A percentile compares a stretch with the other conserved stretches of the same genome.
phyloP scores from a whole-genome alignment of 1,139 yeast genomes.

The Eremothecium cymbalariae region DNA sequence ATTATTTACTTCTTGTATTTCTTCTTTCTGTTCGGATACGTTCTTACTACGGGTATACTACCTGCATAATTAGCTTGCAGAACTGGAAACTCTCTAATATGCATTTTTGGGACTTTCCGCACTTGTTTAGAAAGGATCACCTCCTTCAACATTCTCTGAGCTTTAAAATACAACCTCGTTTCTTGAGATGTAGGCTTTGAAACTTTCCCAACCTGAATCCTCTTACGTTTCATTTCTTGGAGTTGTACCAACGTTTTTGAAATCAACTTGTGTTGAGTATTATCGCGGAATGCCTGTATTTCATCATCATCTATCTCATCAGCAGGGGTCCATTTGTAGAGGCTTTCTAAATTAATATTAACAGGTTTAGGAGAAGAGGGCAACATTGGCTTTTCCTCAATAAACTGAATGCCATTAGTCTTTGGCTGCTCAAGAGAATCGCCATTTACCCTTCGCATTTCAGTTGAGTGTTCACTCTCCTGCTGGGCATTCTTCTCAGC shows the following conservation, averaged over 20 bases:
- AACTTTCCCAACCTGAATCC: constrained; percentile 39
- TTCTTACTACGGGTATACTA: constrained; percentile 58
- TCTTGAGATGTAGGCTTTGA: constrained; percentile 39
- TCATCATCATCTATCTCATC: constrained; percentile 47
- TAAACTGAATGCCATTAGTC: constrained; percentile 21
- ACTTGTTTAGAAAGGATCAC: constrained; percentile 32
- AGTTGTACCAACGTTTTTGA: constrained; percentile 49
- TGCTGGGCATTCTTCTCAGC: constrained; percentile 4
- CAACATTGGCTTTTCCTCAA: too few species aligned
- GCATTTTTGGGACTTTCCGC: constrained; percentile 23
- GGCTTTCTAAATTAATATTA: constrained; percentile 40
- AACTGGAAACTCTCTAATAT: constrained; percentile 46
- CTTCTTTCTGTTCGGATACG: constrained; percentile 30
- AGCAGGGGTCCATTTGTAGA: constrained; percentile 49
- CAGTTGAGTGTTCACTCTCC: constrained; percentile 7
- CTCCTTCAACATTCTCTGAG: constrained; percentile 43
- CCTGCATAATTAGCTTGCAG: constrained; percentile 71
- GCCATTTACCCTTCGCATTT: constrained; percentile 9
- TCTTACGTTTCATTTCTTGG: constrained; percentile 53
- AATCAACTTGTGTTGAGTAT: constrained; percentile 48
- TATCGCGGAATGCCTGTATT: constrained; percentile 39
- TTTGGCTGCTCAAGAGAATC: constrained; percentile 15
- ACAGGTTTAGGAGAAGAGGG: constrained; percentile 36
- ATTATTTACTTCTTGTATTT: constrained; percentile 26
- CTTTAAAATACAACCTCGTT: constrained; percentile 42